Conservation (phyloP, 2,329 filamentous ascomycete species). For the Penicillium sp. region DNA sequence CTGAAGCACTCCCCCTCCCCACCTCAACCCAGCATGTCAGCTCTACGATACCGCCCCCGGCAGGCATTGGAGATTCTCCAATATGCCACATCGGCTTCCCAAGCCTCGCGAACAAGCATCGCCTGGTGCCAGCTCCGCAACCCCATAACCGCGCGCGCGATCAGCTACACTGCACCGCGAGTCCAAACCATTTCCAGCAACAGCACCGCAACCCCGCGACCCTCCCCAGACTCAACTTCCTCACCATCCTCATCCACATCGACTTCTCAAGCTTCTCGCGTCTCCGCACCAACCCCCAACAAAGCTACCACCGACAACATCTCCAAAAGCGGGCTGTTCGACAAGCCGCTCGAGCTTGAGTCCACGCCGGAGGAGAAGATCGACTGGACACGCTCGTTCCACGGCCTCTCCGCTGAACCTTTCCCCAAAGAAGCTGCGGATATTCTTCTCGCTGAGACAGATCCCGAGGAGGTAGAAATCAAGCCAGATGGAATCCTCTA, state of each 20-base stretch:
- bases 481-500: constrained; percentile 98
- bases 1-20: constrained; percentile 3
- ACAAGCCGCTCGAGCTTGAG: constrained; percentile 40
- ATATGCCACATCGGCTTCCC: constrained; percentile 12
- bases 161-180: constrained; percentile 22
- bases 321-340: constrained; percentile 42
- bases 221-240: constrained; percentile 16
- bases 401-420: constrained; percentile 72
- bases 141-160: constrained; percentile 14
- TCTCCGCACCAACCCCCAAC: constrained; percentile 30
- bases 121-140: constrained; percentile 9
- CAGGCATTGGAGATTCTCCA: constrained; percentile 25
- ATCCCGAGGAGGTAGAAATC: constrained; percentile 82
- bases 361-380: constrained; percentile 51
- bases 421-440: constrained; percentile 73
- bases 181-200: constrained; percentile 10
- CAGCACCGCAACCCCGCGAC: neutral
- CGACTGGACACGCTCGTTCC: constrained; percentile 84
- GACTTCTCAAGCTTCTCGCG: constrained; percentile 13
- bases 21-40: constrained; percentile 28
- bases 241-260: constrained; percentile 20
- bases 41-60: constrained; percentile 24
- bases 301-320: constrained; percentile 41
- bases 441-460: constrained; percentile 69
- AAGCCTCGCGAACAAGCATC: constrained; percentile 16